phyloP scores from a whole-genome alignment of 2,329 filamentous ascomycete species.

The Microcera coccophila region DNA sequence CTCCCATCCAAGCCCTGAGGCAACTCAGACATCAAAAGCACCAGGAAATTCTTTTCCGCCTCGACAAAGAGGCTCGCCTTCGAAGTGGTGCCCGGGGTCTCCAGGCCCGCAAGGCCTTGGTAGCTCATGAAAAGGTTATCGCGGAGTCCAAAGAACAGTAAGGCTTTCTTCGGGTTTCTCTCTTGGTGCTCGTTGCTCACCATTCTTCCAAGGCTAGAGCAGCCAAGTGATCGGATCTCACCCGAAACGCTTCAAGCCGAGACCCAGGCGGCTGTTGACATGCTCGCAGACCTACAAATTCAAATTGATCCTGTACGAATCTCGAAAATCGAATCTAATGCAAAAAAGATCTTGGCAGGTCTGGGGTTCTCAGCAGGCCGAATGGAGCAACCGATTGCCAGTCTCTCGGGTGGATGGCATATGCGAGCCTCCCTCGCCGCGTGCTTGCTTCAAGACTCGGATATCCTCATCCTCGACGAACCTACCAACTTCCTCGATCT shows the following conservation, averaged over 20 bases:
- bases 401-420: slow-evolving; percentile 73
- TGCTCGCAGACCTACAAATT: slow-evolving; percentile 65
- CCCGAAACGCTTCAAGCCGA: slow-evolving; percentile 57
- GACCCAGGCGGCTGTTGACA: slow-evolving; percentile 64
- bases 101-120: slow-evolving; percentile 70
- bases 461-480: slow-evolving; percentile 79
- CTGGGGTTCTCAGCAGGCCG: slow-evolving; percentile 65
- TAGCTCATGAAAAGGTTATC: slow-evolving; percentile 63
- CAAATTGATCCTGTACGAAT: slow-evolving; percentile 64
- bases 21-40: slow-evolving; percentile 59
- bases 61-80: slow-evolving; percentile 69
- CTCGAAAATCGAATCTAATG: slow-evolving; percentile 60
- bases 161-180: slow-evolving; percentile 14
- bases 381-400: slow-evolving; percentile 56
- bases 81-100: slow-evolving; percentile 72
- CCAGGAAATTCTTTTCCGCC: slow-evolving; percentile 60
- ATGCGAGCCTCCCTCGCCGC: slow-evolving; percentile 65
- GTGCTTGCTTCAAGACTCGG: slow-evolving; percentile 66
- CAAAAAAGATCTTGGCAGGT: slow-evolving; percentile 62
- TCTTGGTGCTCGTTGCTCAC: background rate
- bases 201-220: slow-evolving; percentile 36
- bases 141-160: slow-evolving; percentile 53
- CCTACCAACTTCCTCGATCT: slow-evolving; percentile 85
- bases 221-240: slow-evolving; percentile 55
- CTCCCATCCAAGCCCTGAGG: slow-evolving; percentile 58